Evolutionary conservation across 2,329 filamentous ascomycete species (phyloP), one percentile per base, ranked within the genome.

Genomic region (Aspergillus puulaauensis): DNA sequence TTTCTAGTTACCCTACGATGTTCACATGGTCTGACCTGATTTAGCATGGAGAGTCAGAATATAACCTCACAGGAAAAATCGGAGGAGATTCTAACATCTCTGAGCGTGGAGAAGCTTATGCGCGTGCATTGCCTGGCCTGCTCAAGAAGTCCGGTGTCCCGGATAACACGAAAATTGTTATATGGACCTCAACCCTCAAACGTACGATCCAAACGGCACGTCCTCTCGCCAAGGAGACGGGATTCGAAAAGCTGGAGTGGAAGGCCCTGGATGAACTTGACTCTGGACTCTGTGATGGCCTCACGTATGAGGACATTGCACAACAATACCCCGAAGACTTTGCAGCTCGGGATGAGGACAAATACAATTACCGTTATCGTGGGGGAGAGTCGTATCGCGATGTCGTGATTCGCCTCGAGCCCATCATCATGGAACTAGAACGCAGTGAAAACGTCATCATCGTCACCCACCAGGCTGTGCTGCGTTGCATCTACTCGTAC

Each of bases 341-440:
- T 78, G 86, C 87, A 50, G 92, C 93, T 35, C 91, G 95, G 61
- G 95, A 99, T 75, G 91, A 96, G 65, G 95, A 99, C 82, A 99
- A 99, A 77, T 98, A 98, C 85, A 98, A 99, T 80, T 99, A 99
- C 79, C 91, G 95, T 57, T 99, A 99, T 77, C 89, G 95, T 5
- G 95, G 95, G 62, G 95, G 95, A 54, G 95, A 99, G 78, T 96
- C 90, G 60, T 90, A 99, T 75, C 90, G 93, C 56, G 95, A 99
- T 70, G 93, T 99, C 1, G 95, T 99, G 41, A 98, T 97, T 69
- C 91, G 95, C 1, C 86, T 99, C 0, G 95, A 99, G 72, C 95
- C 95, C 61, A 99, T 99, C 77, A 99, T 99, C 78, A 99, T 99
- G 95, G 95, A 99, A 74, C 82, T 99, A 52, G 95, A 99, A 76